A percentile compares a stretch with the other conserved stretches of the same genome.
Conservation (phyloP, 1,139 yeast genomes). For the Torulaspora globosa region DNA sequence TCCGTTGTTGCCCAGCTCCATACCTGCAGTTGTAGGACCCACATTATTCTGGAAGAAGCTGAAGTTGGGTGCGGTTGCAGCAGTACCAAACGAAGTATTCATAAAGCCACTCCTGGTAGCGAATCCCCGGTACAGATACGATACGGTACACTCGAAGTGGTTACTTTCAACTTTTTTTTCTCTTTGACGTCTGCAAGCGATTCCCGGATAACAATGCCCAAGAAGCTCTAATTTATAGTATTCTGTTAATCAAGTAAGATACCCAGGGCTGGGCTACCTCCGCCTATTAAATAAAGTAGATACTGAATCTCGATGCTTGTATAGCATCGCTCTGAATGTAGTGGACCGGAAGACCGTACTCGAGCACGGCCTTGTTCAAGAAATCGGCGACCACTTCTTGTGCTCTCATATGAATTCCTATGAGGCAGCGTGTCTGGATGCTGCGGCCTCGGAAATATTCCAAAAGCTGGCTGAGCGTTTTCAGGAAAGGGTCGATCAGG, state of each 20-base stretch:
- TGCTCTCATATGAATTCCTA: conserved; percentile 35
- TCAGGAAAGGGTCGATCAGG: conserved; percentile 32
- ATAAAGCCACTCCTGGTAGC: conserved; percentile 6
- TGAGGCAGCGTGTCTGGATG: conserved; percentile 16
- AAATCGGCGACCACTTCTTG: conserved; percentile 31
- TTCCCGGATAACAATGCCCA: neutral
- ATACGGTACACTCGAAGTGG: neutral
- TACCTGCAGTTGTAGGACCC: neutral
- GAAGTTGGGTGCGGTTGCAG: conserved; percentile 17
- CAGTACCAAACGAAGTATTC: conserved; percentile 18
- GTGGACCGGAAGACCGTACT: conserved; percentile 21
- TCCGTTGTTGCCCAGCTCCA: neutral
- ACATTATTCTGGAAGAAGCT: conserved; percentile 12
- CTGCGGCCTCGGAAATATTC: conserved; percentile 7
- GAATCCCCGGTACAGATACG: neutral
- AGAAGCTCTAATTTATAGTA: too few relatives aligned
- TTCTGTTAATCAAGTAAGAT: neutral
- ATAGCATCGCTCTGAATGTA: conserved; percentile 19
- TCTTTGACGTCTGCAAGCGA: neutral
- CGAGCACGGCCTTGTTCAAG: conserved; percentile 29
- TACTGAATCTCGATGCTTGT: conserved; percentile 24
- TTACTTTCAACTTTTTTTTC: neutral
- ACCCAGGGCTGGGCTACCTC: neutral
- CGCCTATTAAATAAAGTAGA: conserved; percentile 21
- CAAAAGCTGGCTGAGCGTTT: conserved; percentile 22